These are phyloP conservation scores for Chalaropsis thielavioides DNA, from an alignment of 2,329 filamentous ascomycete species.

Conservation along the genomic window DNA sequence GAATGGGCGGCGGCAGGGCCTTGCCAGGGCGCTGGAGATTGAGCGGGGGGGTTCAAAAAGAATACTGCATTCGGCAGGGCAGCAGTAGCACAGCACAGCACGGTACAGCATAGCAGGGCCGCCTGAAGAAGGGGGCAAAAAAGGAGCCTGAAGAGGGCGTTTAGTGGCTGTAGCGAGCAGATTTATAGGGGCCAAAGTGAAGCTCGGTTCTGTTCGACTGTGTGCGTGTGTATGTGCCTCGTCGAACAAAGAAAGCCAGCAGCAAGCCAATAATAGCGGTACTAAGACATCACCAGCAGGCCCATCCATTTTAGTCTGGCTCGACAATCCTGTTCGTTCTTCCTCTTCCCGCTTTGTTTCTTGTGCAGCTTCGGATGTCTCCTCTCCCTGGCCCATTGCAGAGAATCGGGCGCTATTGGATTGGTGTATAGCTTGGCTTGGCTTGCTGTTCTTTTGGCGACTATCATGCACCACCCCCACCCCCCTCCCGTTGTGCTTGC, in stretches of 20 bases:
- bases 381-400: not conserved
- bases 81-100: not conserved
- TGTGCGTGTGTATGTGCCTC: not conserved
- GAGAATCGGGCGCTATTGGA: not conserved
- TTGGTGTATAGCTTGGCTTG: not conserved
- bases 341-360: constrained; percentile 4
- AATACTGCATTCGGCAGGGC: not conserved
- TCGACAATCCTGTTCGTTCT: not conserved
- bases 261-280: not conserved
- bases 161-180: not conserved
- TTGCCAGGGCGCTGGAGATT: not conserved
- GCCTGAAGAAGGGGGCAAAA: not conserved
- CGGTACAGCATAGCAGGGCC: not conserved
- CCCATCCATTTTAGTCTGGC: not conserved
- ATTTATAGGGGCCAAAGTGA: too few relatives aligned
- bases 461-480: not conserved
- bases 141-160: not conserved
- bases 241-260: not conserved
- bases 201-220: too few relatives aligned
- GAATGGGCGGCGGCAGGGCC: too few relatives aligned
- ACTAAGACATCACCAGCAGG: too few relatives aligned
- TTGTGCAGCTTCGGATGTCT: constrained; percentile 1
- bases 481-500: too few relatives aligned
- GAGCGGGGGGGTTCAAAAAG: not conserved
- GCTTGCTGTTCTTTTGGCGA: not conserved